These are phyloP conservation scores for Rhinocladiella mackenziei DNA, from an alignment of 2,329 filamentous ascomycete species.

Conservation along the genomic window DNA sequence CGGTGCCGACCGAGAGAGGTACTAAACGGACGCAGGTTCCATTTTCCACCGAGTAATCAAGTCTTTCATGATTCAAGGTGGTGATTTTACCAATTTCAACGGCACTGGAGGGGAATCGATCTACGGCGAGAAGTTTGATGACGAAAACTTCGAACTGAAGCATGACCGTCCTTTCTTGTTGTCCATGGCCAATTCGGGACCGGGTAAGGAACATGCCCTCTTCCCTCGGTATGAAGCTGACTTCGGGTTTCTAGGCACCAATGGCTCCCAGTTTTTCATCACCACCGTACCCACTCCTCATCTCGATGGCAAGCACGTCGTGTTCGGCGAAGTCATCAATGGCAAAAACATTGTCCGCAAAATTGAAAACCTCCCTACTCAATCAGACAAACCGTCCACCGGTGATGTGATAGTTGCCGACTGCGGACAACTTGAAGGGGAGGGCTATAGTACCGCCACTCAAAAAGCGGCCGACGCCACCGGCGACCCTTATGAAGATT, in stretches of 20 bases:
- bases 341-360: conserved; percentile 88
- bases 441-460: conserved; percentile 62
- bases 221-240: conserved; percentile 4
- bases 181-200: conserved; percentile 96
- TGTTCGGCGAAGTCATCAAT: conserved; percentile 89
- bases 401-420: conserved; percentile 71
- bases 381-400: conserved; percentile 70
- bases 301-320: conserved; percentile 92
- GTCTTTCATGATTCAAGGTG: conserved; percentile 97
- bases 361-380: conserved; percentile 77
- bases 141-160: conserved; percentile 91
- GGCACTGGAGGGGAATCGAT: conserved; percentile 96
- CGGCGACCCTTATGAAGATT: conserved; percentile 92
- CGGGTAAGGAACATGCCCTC: conserved; percentile 53
- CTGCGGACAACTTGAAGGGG: conserved; percentile 78
- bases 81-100: conserved; percentile 92
- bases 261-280: conserved; percentile 97
- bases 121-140: conserved; percentile 94
- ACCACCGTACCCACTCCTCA: conserved; percentile 94
- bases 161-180: conserved; percentile 91
- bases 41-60: conserved; percentile 96
- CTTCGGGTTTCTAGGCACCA: conserved; percentile 65
- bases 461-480: conserved; percentile 71
- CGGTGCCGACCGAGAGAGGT: conserved; percentile 2
- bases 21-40: conserved; percentile 53